phyloP scores from a whole-genome alignment of 257 asterid genomes.

The Fraxinus cuspidata region DNA sequence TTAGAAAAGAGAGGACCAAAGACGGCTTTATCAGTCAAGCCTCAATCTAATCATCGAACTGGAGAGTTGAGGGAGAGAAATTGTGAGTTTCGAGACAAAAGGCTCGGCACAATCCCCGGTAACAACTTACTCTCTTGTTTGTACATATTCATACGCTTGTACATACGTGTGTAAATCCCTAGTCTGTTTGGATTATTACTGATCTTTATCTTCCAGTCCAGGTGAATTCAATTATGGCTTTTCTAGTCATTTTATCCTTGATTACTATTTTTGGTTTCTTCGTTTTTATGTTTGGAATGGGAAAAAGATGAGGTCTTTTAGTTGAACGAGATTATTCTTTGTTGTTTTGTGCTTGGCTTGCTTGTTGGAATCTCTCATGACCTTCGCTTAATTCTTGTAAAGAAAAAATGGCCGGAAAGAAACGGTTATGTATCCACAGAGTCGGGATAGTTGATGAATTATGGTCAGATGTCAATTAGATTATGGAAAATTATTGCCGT shows the following conservation, averaged over 20 bases:
- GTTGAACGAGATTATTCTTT: not conserved
- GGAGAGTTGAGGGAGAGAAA: slow-evolving; percentile 8
- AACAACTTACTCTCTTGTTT: slow-evolving; percentile 8
- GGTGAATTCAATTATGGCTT: slow-evolving; percentile 17
- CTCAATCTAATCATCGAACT: slow-evolving; percentile 22
- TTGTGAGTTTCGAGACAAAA: slow-evolving; percentile 51
- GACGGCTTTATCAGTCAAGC: slow-evolving; percentile 43
- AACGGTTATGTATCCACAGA: not conserved
- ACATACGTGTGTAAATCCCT: slow-evolving; percentile 13
- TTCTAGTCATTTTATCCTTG: not conserved
- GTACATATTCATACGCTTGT: not conserved
- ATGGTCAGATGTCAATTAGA: not conserved
- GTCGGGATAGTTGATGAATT: not conserved
- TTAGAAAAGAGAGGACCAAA: slow-evolving; percentile 45
- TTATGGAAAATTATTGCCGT: not conserved
- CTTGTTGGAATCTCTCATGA: not conserved
- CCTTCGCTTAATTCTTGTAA: not conserved
- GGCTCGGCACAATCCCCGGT: slow-evolving; percentile 62
- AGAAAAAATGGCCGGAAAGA: not conserved
- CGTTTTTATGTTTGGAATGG: not conserved
- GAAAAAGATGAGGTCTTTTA: not conserved
- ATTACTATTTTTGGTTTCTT: not conserved
- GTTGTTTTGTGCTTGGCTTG: not conserved
- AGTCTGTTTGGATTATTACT: not conserved
- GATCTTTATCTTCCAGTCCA: slow-evolving; percentile 14